Conservation (phyloP, 768 basidiomycete genomes). For the Imleria badia region DNA sequence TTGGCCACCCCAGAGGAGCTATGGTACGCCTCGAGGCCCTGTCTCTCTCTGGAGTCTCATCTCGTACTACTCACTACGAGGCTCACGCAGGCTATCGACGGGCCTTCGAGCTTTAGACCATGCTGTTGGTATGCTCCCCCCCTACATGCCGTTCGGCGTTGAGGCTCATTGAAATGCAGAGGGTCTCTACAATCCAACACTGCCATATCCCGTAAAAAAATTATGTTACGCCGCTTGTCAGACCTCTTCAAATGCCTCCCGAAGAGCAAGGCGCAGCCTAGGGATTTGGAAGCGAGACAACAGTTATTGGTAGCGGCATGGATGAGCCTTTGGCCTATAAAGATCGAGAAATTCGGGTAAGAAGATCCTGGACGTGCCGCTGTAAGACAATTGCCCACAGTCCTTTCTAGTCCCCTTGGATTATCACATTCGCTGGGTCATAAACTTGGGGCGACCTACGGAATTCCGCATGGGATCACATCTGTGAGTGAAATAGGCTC, state of each 20-base stretch:
- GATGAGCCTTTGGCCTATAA: conserved; percentile 78
- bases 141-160: too few relatives aligned
- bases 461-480: conserved; percentile 81
- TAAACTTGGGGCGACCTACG: conserved; percentile 67
- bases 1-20: conserved; percentile 70
- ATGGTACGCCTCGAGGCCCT: conserved; percentile 46
- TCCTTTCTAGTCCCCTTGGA: conserved; percentile 54
- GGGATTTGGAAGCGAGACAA: conserved; percentile 58
- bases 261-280: conserved; percentile 56
- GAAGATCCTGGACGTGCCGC: background rate
- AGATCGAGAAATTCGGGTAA: conserved; percentile 55
- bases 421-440: conserved; percentile 77
- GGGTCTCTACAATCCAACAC: conserved; percentile 59
- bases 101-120: conserved; percentile 81
- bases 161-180: conserved; percentile 24
- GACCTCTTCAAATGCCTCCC: conserved; percentile 78
- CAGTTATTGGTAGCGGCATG: conserved; percentile 72
- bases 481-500: conserved; percentile 48
- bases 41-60: too few relatives aligned
- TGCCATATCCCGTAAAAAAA: conserved; percentile 58
- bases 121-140: conserved; percentile 66
- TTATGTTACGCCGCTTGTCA: conserved; percentile 65
- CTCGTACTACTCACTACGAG: conserved; percentile 14
- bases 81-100: conserved; percentile 61
- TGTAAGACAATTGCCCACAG: background rate